Base-by-base conservation (phyloP, 169 alveolate species). In the Plasmodium knowlesi region DNA sequence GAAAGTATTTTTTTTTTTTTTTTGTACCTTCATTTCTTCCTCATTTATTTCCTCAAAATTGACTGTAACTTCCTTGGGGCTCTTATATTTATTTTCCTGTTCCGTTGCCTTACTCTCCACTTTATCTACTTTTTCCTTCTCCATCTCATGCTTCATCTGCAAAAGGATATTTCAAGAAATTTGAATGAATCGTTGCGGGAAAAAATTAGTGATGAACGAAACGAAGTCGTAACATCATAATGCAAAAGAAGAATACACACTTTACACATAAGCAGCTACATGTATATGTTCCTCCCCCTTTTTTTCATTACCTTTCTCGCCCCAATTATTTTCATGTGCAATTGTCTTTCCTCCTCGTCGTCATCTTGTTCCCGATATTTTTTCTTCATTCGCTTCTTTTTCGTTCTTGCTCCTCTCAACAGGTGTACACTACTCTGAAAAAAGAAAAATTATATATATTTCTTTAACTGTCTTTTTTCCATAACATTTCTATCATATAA, bases 271-370 rank as follows among this genome's bases (percentile, higher is more conserved):
- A 9, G 34, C 28, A 19, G 34, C 5, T 5, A 34, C 37, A 61
- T 8, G 34, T 16, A 6, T 61, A 61, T 61, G 16, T 61, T 19
- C 39, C 22, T 22, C 37, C 28, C 37, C 37, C 25, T 72, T 28
- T 85, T 30, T 78, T 14, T 19, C 30, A n/a, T 67, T 14, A 85
- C 93, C 82, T 46, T 85, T 39, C 82, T 32, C 0, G 93, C 79
- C 41, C 93, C 93, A 74, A 85, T 85, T 74, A 85, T 85, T 61
- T 85, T 85, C 93, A 85, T 85, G 79, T 85, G 85, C 46, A 85
- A 41, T 25, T 46, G 81, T 22, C 93, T 85, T 73, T 74, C 82
- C 71, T 85, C 93, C 12, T 85, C 93, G 81, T 85, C 93, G 61
- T 41, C 93, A 8, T 32, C 86, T 32, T 85, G 93, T 37, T 74